Conservation (phyloP, 305 asterid genomes). For the Fraxinus velutina region DNA sequence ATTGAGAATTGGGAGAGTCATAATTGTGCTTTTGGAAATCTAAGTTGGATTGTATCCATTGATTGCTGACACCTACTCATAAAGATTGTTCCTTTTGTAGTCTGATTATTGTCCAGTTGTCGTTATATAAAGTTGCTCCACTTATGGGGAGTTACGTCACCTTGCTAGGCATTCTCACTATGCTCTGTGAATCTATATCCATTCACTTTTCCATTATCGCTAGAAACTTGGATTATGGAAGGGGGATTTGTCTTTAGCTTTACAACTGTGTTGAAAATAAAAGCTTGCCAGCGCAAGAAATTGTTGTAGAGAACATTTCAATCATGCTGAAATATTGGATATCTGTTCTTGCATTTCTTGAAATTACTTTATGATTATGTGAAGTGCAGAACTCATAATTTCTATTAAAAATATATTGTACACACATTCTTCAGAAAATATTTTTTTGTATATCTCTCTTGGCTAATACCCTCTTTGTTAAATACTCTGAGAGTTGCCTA, state of each 20-base stretch:
- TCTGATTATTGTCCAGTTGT: constrained; percentile 8
- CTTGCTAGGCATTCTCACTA: background rate
- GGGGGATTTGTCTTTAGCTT: background rate
- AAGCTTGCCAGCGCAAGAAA: constrained; percentile 4
- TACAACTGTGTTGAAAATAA: background rate
- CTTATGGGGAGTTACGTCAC: background rate
- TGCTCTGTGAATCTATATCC: background rate
- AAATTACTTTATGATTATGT: background rate
- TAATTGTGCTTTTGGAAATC: background rate
- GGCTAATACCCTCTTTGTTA: constrained; percentile 7
- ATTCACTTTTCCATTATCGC: background rate
- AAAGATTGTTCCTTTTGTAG: background rate
- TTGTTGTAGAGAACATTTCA: background rate
- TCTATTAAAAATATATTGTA: background rate
- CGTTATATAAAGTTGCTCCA: background rate
- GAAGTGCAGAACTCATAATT: background rate
- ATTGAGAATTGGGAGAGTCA: background rate
- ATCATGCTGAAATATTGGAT: constrained; percentile 8
- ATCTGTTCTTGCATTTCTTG: constrained; percentile 9
- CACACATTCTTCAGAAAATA: constrained; percentile 7
- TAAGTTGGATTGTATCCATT: constrained; percentile 18
- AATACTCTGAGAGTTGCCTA: constrained; percentile 3
- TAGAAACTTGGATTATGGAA: background rate
- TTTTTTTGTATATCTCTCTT: background rate
- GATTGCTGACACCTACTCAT: background rate